Percentiles rank a stretch among this genome's conserved stretches.
Evolutionary conservation across 768 basidiomycete species (phyloP).

Genomic region (Tulasnella calospora): DNA sequence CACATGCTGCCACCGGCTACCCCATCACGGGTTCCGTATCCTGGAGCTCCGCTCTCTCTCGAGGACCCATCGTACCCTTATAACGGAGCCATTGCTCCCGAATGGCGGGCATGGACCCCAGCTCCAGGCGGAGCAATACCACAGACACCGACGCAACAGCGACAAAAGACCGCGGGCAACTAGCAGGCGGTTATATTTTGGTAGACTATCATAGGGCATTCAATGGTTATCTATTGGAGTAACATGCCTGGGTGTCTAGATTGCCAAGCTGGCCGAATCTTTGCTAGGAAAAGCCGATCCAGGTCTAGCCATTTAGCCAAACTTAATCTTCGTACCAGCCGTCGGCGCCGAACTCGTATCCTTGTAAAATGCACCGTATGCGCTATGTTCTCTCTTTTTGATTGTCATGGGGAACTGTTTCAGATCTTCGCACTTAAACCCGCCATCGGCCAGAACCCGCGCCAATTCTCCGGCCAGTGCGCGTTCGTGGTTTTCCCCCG

Average conservation of each 20-base stretch:
- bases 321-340: slow-evolving; percentile 73
- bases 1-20: neutral
- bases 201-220: neutral
- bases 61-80: neutral
- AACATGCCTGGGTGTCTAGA: neutral
- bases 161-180: neutral
- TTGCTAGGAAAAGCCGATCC: neutral
- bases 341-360: slow-evolving; percentile 48
- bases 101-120: neutral
- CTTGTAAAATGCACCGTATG: slow-evolving; percentile 81
- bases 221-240: neutral
- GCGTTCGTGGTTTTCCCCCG: slow-evolving; percentile 81
- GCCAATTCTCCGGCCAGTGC: slow-evolving; percentile 89
- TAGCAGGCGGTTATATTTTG: neutral
- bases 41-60: neutral
- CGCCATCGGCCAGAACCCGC: slow-evolving; percentile 81
- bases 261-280: neutral
- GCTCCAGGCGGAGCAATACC: neutral
- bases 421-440: slow-evolving; percentile 66
- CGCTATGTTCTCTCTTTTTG: slow-evolving; percentile 90
- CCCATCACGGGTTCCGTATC: neutral
- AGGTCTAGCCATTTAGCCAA: slow-evolving; percentile 39
- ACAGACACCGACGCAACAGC: neutral
- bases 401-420: slow-evolving; percentile 92
- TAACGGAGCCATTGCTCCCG: neutral